These are phyloP conservation scores for Vigna nakashimae DNA, from an alignment of 306 rosid species.

Conservation along the genomic window DNA sequence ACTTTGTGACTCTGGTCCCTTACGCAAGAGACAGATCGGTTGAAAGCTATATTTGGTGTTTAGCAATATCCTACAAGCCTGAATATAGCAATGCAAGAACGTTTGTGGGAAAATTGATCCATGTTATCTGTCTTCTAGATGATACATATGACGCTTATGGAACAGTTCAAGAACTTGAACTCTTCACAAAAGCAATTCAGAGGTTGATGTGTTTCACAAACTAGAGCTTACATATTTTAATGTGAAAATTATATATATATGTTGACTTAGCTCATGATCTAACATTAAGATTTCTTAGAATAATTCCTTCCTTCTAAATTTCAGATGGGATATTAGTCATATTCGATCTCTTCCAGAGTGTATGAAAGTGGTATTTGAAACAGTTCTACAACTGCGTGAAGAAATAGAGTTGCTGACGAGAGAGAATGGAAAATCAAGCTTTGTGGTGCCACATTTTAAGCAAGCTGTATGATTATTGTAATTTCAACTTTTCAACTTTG, in stretches of 20 bases:
- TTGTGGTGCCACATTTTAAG: constrained; percentile 21
- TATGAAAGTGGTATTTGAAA: constrained; percentile 35
- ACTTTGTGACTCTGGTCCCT: constrained; percentile 39
- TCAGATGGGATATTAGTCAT: constrained; percentile 49
- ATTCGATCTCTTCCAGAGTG: constrained; percentile 26
- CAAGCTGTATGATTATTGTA: neutral
- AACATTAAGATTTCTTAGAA: neutral
- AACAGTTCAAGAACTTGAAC: constrained; percentile 52
- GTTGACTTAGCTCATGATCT: neutral
- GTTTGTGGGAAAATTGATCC: constrained; percentile 39
- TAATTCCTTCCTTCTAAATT: neutral
- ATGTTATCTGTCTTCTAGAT: neutral
- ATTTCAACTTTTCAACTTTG: neutral
- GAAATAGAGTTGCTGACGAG: neutral
- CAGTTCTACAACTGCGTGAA: neutral
- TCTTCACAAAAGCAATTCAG: constrained; percentile 49
- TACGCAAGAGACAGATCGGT: constrained; percentile 49
- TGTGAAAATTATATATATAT: neutral
- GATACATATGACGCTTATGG: constrained; percentile 57
- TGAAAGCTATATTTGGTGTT: constrained; percentile 38
- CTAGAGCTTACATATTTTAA: neutral
- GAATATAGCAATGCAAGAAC: constrained; percentile 31
- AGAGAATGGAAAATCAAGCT: neutral
- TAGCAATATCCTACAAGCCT: constrained; percentile 35
- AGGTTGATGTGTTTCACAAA: constrained; percentile 25